Base-by-base conservation (phyloP, 345 rosid genomes). In the Citrus medica region DNA sequence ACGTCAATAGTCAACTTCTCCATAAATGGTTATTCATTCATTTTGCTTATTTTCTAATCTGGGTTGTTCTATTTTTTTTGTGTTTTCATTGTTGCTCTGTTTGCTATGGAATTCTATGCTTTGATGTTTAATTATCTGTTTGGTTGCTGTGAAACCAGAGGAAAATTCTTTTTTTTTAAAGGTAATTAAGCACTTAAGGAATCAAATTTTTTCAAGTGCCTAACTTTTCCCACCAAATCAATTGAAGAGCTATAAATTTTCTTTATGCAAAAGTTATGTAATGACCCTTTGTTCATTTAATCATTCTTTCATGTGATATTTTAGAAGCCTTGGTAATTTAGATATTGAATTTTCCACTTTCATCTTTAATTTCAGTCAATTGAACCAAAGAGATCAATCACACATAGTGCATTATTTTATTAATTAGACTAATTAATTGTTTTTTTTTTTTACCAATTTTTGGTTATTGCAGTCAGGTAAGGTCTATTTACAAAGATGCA, bases 391-490 rank as follows among this genome's bases (percentile, higher is more conserved):
- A 46, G 51, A 46, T 46, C 51, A 46, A 46, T 46, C 17, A 46
- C 13, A 46, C 51, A 46, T 3, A 46, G 51, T 46, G 51, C 51
- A 4, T 10, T 60, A 22, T 30, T 25, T 58, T 12, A 66, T 59
- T 61, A 9, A 70, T 74, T 19, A 55, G 24, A 22, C 35, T 42
- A 70, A 65, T 30, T 40, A 9, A 33, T 73, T 22, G 17, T 48
- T 19, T n/a, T 5, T 33, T 77, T 32, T 30, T 32, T 25, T 25
- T 25, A 0, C 71, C 35, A 46, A 46, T 42, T 78, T 76, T 80
- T 81, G 79, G 4, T 79, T 76, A 66, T 69, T 81, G 85, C 93
- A 96, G 99, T 94, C 99, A 1, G 98, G 99, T 51, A 92, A 90
- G 77, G 90, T 93, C 22, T 93, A 86, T 86, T 37, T 95, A 40